Evolutionary conservation across 371 early-diverging fungal species (phyloP).

Genomic region (Mortierella sp.): DNA sequence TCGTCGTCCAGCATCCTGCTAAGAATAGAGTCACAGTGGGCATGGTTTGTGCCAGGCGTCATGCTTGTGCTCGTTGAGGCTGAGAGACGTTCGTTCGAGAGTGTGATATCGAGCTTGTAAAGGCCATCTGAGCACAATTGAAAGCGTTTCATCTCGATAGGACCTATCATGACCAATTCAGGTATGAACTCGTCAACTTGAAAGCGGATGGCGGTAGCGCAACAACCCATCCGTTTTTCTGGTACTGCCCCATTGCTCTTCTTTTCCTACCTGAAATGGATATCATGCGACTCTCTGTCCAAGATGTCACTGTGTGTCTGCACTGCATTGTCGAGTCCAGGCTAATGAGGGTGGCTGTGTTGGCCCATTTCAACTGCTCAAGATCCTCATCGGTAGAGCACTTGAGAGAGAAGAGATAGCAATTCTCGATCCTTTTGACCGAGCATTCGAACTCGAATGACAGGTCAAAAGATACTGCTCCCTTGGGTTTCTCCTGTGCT

Average conservation of each 20-base stretch:
- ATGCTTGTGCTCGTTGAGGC: neutral
- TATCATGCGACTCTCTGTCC: slow-evolving; percentile 8
- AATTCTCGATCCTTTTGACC: slow-evolving; percentile 12
- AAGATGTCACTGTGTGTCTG: neutral
- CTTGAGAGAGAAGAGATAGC: slow-evolving; percentile 1
- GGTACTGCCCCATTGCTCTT: too few species aligned
- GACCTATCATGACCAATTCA: too few species aligned
- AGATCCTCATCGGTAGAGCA: slow-evolving; percentile 8
- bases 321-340: neutral
- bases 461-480: neutral
- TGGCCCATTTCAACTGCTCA: slow-evolving; percentile 3
- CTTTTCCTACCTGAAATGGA: slow-evolving; percentile 8
- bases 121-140: too few species aligned
- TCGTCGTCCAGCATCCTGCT: slow-evolving; percentile 25
- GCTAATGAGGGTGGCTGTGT: neutral
- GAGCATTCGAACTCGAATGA: slow-evolving; percentile 3
- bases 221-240: neutral
- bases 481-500: neutral
- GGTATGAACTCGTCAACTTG: too few species aligned
- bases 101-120: neutral
- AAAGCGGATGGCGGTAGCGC: neutral
- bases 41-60: neutral
- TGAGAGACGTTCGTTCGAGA: neutral
- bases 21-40: slow-evolving; percentile 23
- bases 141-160: too few species aligned